Evolutionary conservation across 2,329 filamentous ascomycete species (phyloP).

Genomic region (Colletotrichum liaoningense): DNA sequence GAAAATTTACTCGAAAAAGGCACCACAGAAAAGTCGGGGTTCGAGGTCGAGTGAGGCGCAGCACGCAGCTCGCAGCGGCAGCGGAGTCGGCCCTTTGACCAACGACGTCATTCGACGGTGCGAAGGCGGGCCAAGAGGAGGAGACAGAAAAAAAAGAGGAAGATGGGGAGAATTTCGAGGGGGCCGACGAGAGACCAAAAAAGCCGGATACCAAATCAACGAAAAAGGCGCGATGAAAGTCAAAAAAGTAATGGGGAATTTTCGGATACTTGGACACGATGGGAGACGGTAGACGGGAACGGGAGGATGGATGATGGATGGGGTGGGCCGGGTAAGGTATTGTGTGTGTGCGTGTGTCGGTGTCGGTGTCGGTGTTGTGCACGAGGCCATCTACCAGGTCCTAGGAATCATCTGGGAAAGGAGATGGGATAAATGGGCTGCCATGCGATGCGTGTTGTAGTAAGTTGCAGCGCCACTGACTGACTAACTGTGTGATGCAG

Average conservation of each 20-base stretch:
- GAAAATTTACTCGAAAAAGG: constrained; percentile 17
- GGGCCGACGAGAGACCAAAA: neutral
- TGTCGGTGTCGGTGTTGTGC: neutral
- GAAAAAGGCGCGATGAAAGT: neutral
- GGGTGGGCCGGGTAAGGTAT: neutral
- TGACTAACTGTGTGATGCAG: neutral
- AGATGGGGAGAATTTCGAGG: neutral
- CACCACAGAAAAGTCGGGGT: constrained; percentile 23
- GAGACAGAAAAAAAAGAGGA: neutral
- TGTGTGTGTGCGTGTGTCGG: neutral
- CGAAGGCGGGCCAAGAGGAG: neutral
- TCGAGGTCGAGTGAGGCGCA: constrained; percentile 32
- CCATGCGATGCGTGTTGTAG: neutral
- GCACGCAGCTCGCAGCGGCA: constrained; percentile 24
- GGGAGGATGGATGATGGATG: neutral
- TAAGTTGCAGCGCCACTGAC: neutral
- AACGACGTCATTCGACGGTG: constrained; percentile 31
- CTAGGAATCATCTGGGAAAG: neutral
- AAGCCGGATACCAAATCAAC: neutral
- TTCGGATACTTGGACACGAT: neutral
- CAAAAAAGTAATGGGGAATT: neutral
- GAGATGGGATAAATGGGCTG: constrained; percentile 6
- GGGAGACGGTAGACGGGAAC: neutral
- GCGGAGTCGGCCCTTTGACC: constrained; percentile 33
- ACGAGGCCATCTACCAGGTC: neutral